Conservation (phyloP, 2,329 filamentous ascomycete genomes). For the Boeremia exigua region DNA sequence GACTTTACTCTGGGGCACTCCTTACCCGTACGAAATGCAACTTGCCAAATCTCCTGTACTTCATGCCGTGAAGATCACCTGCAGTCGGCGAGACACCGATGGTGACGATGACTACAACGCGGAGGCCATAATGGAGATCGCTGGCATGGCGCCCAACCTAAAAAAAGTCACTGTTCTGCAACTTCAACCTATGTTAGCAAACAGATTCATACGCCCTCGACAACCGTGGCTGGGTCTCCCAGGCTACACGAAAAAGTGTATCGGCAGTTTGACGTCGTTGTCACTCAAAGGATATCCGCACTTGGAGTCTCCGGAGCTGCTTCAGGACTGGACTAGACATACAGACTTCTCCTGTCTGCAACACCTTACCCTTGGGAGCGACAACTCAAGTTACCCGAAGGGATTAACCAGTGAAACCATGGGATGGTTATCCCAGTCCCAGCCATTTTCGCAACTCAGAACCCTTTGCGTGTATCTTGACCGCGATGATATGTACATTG, state of each 20-base stretch:
- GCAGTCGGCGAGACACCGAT: not conserved
- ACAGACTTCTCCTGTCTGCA: conserved; percentile 26
- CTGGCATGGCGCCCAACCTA: conserved; percentile 28
- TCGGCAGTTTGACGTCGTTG: conserved; percentile 24
- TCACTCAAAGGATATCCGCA: conserved; percentile 17
- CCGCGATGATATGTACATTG: conserved; percentile 19
- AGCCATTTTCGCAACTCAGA: conserved; percentile 10
- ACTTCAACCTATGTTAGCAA: not conserved
- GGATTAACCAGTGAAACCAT: conserved; percentile 25
- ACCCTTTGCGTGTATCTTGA: not conserved
- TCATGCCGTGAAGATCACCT: not conserved
- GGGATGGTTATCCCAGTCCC: conserved; percentile 21
- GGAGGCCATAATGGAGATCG: not conserved
- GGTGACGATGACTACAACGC: not conserved
- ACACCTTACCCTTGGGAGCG: conserved; percentile 23
- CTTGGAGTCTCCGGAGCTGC: not conserved
- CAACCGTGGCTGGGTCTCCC: conserved; percentile 26
- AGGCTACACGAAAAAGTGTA: conserved; percentile 13
- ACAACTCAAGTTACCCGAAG: not conserved
- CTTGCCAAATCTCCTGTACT: not conserved
- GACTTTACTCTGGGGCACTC: not conserved
- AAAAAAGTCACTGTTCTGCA: conserved; percentile 22
- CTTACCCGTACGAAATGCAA: not conserved
- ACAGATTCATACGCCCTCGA: not conserved
- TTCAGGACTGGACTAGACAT: conserved; percentile 25